Conservation (phyloP, 352 stramenopile genomes). For the Globisporangium rhizosaccharum region DNA sequence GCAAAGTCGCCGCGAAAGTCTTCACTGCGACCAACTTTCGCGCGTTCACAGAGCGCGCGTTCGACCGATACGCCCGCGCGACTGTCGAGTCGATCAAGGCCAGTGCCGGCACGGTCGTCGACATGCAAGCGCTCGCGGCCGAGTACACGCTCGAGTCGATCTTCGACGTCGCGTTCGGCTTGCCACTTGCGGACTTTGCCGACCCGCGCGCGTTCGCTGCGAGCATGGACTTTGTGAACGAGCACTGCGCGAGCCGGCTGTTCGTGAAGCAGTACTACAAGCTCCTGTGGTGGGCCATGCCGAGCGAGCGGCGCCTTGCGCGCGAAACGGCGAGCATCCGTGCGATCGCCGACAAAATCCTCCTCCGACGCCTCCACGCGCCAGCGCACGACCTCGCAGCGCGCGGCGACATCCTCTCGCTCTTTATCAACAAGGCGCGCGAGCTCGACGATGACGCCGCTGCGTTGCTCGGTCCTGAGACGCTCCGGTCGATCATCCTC, state of each 20-base stretch:
- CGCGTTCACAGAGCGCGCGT: slow-evolving; percentile 38
- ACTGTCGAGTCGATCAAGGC: slow-evolving; percentile 16
- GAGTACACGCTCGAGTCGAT: slow-evolving; percentile 53
- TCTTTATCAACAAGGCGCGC: slow-evolving; percentile 52
- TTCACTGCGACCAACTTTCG: slow-evolving; percentile 70
- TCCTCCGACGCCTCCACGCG: slow-evolving; percentile 32
- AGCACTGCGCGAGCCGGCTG: slow-evolving; percentile 44
- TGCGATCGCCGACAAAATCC: slow-evolving; percentile 41
- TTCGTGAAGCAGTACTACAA: slow-evolving; percentile 72
- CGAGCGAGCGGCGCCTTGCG: slow-evolving; percentile 42
- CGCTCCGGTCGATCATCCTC: neutral
- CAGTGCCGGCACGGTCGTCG: slow-evolving; percentile 11
- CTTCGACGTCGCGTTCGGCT: slow-evolving; percentile 55
- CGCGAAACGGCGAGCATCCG: slow-evolving; percentile 23
- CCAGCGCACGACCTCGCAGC: slow-evolving; percentile 18
- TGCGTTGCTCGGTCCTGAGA: neutral
- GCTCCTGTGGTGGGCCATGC: slow-evolving; percentile 47
- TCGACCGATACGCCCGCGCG: slow-evolving; percentile 32
- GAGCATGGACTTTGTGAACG: slow-evolving; percentile 52
- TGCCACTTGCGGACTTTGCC: slow-evolving; percentile 26
- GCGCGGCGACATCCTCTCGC: slow-evolving; percentile 41
- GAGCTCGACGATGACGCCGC: slow-evolving; percentile 9
- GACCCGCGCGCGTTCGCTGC: slow-evolving; percentile 28
- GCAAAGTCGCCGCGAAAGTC: slow-evolving; percentile 84
- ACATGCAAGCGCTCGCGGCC: slow-evolving; percentile 50